Evolutionary conservation across 1,284 basidiomycete species (phyloP).

Genomic region (Athelia sp.): DNA sequence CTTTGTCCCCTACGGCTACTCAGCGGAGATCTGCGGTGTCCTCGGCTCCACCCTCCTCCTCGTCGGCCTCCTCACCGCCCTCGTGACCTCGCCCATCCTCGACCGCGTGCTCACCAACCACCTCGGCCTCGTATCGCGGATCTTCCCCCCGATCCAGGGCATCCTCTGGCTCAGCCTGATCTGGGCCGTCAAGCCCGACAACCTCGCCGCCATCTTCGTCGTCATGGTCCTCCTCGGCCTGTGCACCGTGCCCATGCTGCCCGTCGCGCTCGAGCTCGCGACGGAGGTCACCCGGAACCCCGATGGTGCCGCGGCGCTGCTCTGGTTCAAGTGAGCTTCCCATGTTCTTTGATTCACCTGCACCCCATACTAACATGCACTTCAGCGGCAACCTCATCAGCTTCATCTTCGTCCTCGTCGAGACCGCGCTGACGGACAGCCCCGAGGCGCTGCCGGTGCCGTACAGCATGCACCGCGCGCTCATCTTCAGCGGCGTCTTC

Average conservation of each 20-base stretch:
- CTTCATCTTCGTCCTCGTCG: conserved; percentile 18
- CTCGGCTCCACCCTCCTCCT: conserved; percentile 36
- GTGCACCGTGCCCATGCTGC: conserved; percentile 17
- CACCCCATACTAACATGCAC: no score
- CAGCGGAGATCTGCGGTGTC: conserved; percentile 32
- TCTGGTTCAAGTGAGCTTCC: no score
- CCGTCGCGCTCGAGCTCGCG: conserved; percentile 21
- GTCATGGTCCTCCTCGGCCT: conserved; percentile 15
- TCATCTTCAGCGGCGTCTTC: conserved; percentile 13
- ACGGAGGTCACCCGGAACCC: conserved; percentile 21
- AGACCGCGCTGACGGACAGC: conserved; percentile 12
- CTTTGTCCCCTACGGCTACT: conserved; percentile 36
- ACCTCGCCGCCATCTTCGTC: conserved; percentile 10
- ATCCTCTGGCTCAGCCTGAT: background rate
- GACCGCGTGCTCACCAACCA: conserved; percentile 41
- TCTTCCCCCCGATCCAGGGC: conserved; percentile 33
- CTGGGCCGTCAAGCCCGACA: background rate
- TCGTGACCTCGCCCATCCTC: conserved; percentile 36
- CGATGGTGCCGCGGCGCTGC: conserved; percentile 17
- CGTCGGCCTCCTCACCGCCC: conserved; percentile 34
- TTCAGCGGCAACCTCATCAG: conserved; percentile 17
- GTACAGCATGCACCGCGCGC: conserved; percentile 12
- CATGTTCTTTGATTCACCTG: no score
- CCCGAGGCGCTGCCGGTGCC: conserved; percentile 9
- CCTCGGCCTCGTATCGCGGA: conserved; percentile 32